phyloP scores from a whole-genome alignment of 495 filamentous ascomycete genomes.

The Bathelium albidoporum region DNA sequence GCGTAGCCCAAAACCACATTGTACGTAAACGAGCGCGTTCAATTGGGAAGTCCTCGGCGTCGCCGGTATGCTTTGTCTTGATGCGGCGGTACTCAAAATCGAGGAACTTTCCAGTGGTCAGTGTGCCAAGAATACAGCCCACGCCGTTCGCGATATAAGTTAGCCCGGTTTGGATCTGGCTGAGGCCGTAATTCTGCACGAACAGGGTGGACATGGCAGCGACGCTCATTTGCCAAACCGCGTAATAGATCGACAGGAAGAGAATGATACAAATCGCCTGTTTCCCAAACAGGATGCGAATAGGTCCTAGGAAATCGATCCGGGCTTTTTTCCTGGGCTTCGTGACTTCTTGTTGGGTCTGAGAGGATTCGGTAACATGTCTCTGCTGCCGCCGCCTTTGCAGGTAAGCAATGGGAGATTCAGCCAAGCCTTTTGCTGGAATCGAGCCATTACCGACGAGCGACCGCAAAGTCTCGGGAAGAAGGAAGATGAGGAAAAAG shows the following conservation, averaged over 20 bases:
- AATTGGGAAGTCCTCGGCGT: constrained; percentile 23
- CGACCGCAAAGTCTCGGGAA: constrained; percentile 60
- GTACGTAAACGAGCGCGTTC: constrained; percentile 18
- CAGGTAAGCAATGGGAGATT: background rate
- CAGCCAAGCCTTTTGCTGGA: constrained; percentile 25
- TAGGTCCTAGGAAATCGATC: constrained; percentile 25
- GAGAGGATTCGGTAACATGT: background rate
- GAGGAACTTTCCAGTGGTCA: constrained; percentile 25
- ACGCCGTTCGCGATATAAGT: constrained; percentile 27
- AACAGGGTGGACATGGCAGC: constrained; percentile 22
- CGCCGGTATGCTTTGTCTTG: constrained; percentile 1
- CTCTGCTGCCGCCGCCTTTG: background rate
- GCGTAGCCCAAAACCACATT: constrained; percentile 18
- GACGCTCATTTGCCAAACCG: constrained; percentile 21
- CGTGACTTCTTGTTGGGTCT: background rate
- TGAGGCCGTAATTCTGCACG: constrained; percentile 19
- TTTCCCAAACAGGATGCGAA: constrained; percentile 22
- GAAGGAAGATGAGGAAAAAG: constrained; percentile 40
- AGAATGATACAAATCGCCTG: constrained; percentile 25
- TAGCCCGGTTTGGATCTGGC: constrained; percentile 25
- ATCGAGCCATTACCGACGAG: constrained; percentile 64
- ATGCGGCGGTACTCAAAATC: constrained; percentile 24
- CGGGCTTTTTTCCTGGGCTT: constrained; percentile 4
- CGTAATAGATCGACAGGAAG: constrained; percentile 26
- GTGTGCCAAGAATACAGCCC: constrained; percentile 21